Evolutionary conservation across 306 rosid genomes (phyloP).

Genomic region (Glycine latifolia): DNA sequence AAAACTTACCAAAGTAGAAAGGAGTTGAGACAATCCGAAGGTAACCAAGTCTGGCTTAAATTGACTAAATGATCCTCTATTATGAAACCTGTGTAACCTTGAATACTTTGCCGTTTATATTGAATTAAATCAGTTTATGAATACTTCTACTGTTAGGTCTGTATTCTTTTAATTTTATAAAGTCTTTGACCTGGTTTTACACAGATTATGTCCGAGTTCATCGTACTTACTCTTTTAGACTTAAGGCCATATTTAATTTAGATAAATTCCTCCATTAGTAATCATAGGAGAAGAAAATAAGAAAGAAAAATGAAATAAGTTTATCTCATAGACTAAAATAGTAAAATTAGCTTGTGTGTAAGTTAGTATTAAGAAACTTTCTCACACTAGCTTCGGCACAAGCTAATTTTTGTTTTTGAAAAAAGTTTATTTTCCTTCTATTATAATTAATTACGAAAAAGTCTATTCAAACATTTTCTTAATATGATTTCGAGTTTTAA

Average conservation of each 20-base stretch:
- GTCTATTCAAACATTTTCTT: too few relatives aligned
- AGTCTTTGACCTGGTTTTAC: neutral
- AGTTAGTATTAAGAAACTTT: too few relatives aligned
- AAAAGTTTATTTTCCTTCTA: too few relatives aligned
- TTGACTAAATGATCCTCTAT: neutral
- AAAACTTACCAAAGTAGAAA: neutral
- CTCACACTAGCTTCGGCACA: too few relatives aligned
- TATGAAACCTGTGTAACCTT: neutral
- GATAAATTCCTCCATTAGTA: too few relatives aligned
- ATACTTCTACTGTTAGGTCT: neutral
- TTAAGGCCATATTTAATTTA: neutral
- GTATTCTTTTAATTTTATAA: neutral
- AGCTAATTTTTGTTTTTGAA: too few relatives aligned
- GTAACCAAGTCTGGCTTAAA: constrained; percentile 9
- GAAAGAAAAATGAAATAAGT: too few relatives aligned
- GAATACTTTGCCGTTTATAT: neutral
- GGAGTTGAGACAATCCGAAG: neutral
- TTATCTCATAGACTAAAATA: too few relatives aligned
- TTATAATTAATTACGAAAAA: too few relatives aligned
- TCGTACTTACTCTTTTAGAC: neutral
- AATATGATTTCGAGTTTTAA: too few relatives aligned
- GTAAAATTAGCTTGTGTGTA: too few relatives aligned
- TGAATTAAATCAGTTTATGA: neutral
- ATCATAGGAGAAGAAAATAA: too few relatives aligned
- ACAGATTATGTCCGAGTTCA: neutral